Percentiles rank a stretch among this genome's conserved stretches.
Evolutionary conservation across 1,139 yeast genomes (phyloP).

Genomic region (Lodderomyces metapsilosis): DNA sequence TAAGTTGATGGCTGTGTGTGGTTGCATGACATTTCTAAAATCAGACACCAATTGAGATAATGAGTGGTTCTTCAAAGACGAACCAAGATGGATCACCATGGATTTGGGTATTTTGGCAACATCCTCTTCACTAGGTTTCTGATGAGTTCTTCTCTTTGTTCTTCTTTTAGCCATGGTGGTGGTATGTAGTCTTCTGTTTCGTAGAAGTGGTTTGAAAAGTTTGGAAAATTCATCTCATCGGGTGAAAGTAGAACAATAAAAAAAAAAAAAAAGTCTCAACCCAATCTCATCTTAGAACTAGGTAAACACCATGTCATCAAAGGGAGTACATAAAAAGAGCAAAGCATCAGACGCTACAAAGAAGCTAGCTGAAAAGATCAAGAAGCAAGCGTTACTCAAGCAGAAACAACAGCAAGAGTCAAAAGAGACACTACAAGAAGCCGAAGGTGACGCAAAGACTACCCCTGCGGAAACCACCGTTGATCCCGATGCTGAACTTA

Average conservation of each 20-base stretch:
- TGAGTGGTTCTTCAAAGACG: slow-evolving; percentile 75
- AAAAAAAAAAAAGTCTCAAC: background rate
- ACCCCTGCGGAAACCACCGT: slow-evolving; percentile 12
- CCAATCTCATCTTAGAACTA: background rate
- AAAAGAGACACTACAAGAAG: background rate
- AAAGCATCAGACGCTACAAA: slow-evolving; percentile 25
- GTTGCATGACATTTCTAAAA: slow-evolving; percentile 89
- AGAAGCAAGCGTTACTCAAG: slow-evolving; percentile 48
- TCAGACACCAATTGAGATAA: slow-evolving; percentile 83
- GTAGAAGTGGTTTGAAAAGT: background rate
- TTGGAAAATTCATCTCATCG: slow-evolving; percentile 10
- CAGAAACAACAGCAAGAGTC: slow-evolving; percentile 17
- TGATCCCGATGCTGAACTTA: slow-evolving; percentile 24
- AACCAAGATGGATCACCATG: slow-evolving; percentile 88
- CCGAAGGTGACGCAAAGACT: slow-evolving; percentile 13
- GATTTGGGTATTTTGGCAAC: slow-evolving; percentile 78
- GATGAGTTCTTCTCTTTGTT: slow-evolving; percentile 84
- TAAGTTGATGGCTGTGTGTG: slow-evolving; percentile 89
- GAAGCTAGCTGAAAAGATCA: slow-evolving; percentile 50
- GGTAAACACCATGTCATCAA: slow-evolving; percentile 13
- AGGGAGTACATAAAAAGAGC: slow-evolving; percentile 15
- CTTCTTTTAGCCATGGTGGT: slow-evolving; percentile 43
- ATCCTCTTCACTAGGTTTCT: slow-evolving; percentile 62
- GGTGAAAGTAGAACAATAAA: slow-evolving; percentile 5
- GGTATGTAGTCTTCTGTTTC: background rate